Base-by-base conservation (phyloP, 345 rosid genomes). In the Sonneratia alba region DNA sequence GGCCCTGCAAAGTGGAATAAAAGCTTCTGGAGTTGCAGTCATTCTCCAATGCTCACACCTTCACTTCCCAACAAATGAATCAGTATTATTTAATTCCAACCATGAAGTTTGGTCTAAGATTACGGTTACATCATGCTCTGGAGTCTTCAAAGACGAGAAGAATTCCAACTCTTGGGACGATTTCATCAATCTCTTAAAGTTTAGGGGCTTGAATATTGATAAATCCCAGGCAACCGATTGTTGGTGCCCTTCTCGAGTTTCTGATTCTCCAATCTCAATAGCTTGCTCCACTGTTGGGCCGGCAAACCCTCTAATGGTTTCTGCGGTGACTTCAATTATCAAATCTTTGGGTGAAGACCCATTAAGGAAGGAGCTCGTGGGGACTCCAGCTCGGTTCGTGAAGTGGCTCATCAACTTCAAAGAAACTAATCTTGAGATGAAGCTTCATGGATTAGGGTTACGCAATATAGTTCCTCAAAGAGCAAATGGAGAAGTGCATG, bases 271-370 rank as follows among this genome's bases (percentile, higher is more conserved):
- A 0, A 69, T 75, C 77, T 79, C 79, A 53, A 83, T 81, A 79
- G 19, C 76, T 70, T 77, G 81, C 53, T 59, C 83, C 13, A 78
- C 71, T 68, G 21, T 77, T 36, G 86, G 74, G 59, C 77, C 79
- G n/a, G 69, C 80, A 22, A 81, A 82, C 68, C 81, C 86, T 1
- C 84, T 74, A 56, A 85, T 96, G 96, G 84, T 85, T 32, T 73
- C 83, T 75, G 95, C 96, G 9, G 93, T 87, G 64, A 77, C 83
- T 71, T 87, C 95, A 36, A 84, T 96, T 68, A 80, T 96, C 22
- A 78, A 68, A 68, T 89, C 91, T n/a, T 69, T 96, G 71, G 99
- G 91, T 27, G 99, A 96, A 79, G 94, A 96, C 75, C 98, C 97
- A n/a, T 72, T 36, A 27, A 86, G 99, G 79, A 78, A 92, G 79